Base-by-base conservation (phyloP, 176 grass and related monocot genomes). In the Pharus latifolius region DNA sequence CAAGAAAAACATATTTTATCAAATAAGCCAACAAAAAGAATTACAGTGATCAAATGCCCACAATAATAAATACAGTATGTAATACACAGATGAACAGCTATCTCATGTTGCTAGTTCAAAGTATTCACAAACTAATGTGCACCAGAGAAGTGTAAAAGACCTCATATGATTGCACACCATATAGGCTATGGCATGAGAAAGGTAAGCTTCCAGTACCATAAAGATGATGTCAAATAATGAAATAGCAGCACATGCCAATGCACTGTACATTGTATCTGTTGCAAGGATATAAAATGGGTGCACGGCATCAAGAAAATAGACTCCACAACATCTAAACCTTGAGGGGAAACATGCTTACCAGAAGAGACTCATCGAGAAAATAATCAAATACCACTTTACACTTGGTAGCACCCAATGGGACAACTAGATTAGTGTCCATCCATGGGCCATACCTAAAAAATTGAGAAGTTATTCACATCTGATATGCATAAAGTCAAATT, bases 301-400 rank as follows among this genome's bases (percentile, higher is more conserved):
- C 17, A 19, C 48, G 41, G 62, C n/a, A 48, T 49, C 22, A 50
- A 25, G 43, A 58, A 59, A 69, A 59, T 63, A 49, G 22, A 63
- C 53, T 56, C 14, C 22, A 61, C 29, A 16, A 49, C 12, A 2
- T 44, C 35, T 38, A 38, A 46, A 74, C 10, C 23, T 2, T 16
- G 60, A 11, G 10, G 49, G 3, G 24, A 16, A 30, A 29, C 83
- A 80, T n/a, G n/a, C n/a, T n/a, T 80, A 98, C 94, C 84, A 65
- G 37, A 56, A 88, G 58, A 58, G 89, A 90, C 2, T 61, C 18
- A 50, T 98, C 84, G 23, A 98, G 87, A 66, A 93, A 98, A 78
- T 93, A 98, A 83, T 98, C 95, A 83, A 98, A 98, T 63, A 91
- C 72, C 52, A 98, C 90, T 85, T 91, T 88, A 48, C 95, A 98